Evolutionary conservation across 2,329 filamentous ascomycete genomes (phyloP), one percentile per base, ranked within the genome.

Genomic region (Aspergillus sp.): DNA sequence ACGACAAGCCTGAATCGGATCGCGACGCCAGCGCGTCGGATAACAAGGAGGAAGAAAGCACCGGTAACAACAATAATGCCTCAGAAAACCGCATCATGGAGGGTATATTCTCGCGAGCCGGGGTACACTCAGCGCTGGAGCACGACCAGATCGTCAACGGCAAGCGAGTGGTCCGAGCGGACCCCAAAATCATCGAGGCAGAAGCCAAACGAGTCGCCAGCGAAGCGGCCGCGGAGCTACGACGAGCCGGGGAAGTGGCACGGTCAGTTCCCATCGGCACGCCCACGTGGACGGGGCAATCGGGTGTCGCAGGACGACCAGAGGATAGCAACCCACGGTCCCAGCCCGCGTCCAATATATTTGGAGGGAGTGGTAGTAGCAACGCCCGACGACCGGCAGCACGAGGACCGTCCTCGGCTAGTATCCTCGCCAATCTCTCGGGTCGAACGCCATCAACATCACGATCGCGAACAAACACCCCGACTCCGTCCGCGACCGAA

Each of bases 251-350:
- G 38, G 80, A 90, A 59, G 77, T 83, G 29, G 88, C 90, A 2
- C 77, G 81, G 7, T 77, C 74, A 6, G 74, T 91, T 1, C 87
- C 87, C 0, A 83, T 88, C 30, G 91, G 91, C 5, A 88, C 86
- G 0, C 87, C 93, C 6, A 96, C 91, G 1, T 97, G 91, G 91
- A 97, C 91, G 0, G 91, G 93, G 1, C 81, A 86, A 56, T 81
- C 86, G 41, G 91, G 91, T 7, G 78, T 84, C 43, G 82, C 82
- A 4, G 91, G 90, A 1, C 76, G 86, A 33, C 85, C 86, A 1
- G 77, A 80, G 28, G 74, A 72, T 33, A 70, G 66, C 48, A 34
- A 8, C 32, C 34, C 3, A 32, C 30, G 8, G 8, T 9, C 6
- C 5, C 6, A 5, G 30, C 30, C 30, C 3, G 30, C 6, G 30